Percentiles rank a stretch among this genome's conserved stretches.
These are phyloP conservation scores for Lachnellula cervina DNA, from an alignment of 2,329 filamentous ascomycete species.

Conservation along the genomic window DNA sequence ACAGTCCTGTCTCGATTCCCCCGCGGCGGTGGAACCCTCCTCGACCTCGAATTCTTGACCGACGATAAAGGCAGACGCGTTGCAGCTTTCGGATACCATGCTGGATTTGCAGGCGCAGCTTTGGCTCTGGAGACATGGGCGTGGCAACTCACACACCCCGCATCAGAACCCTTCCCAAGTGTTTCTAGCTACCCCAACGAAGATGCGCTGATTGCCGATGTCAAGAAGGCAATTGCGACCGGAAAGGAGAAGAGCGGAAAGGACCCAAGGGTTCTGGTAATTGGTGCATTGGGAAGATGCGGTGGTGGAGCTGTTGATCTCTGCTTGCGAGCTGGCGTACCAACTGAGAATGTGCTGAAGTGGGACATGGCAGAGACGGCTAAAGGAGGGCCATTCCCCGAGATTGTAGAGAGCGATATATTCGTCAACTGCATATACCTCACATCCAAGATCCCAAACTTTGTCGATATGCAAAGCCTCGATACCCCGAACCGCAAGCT, in stretches of 20 bases:
- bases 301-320: slow-evolving; percentile 80
- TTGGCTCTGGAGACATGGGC: slow-evolving; percentile 77
- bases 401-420: slow-evolving; percentile 71
- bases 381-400: slow-evolving; percentile 65
- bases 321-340: slow-evolving; percentile 68
- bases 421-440: slow-evolving; percentile 90
- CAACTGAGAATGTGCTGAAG: slow-evolving; percentile 59
- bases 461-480: slow-evolving; percentile 69
- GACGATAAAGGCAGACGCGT: slow-evolving; percentile 68
- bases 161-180: slow-evolving; percentile 59
- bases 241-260: slow-evolving; percentile 63
- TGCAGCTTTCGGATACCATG: slow-evolving; percentile 59
- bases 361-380: slow-evolving; percentile 76
- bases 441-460: slow-evolving; percentile 70
- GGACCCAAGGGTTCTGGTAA: slow-evolving; percentile 72
- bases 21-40: slow-evolving; percentile 68
- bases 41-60: slow-evolving; percentile 82
- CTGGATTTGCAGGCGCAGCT: slow-evolving; percentile 69
- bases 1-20: slow-evolving; percentile 75
- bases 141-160: slow-evolving; percentile 69
- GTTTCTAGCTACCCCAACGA: slow-evolving; percentile 71
- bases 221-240: slow-evolving; percentile 64
- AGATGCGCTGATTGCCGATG: slow-evolving; percentile 63
- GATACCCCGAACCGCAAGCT: slow-evolving; percentile 65
- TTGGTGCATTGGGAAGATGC: slow-evolving; percentile 80